Percentiles rank a stretch among this genome's conserved stretches.
Conservation (phyloP, 441 rosid genomes). For the Gossypium armourianum region DNA sequence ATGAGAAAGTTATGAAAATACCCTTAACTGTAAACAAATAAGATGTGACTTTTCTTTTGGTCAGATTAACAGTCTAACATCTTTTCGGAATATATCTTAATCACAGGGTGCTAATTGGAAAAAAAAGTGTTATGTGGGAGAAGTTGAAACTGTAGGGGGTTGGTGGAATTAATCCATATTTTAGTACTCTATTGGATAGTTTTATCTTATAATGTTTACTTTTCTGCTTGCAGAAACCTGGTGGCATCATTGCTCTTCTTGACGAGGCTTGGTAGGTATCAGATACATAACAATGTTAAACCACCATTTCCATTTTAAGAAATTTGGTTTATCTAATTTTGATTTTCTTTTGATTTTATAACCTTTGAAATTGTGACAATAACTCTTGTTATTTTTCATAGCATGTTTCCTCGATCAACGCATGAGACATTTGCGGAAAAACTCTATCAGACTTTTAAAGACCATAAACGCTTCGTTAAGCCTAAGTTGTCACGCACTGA, state of each 20-base stretch:
- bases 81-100: background rate
- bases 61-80: background rate
- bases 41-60: background rate
- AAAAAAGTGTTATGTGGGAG: background rate
- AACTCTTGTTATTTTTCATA: slow-evolving; percentile 28
- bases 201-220: slow-evolving; percentile 21
- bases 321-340: background rate
- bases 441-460: slow-evolving; percentile 88
- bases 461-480: slow-evolving; percentile 78
- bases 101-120: background rate
- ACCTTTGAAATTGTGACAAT: slow-evolving; percentile 10
- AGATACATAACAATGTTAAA: background rate
- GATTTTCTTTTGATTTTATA: background rate
- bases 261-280: slow-evolving; percentile 91
- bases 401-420: slow-evolving; percentile 97
- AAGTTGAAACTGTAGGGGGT: background rate
- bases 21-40: background rate
- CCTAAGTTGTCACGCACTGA: slow-evolving; percentile 85
- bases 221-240: slow-evolving; percentile 76
- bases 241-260: slow-evolving; percentile 88
- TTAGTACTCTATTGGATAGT: background rate
- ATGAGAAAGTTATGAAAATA: background rate
- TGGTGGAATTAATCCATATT: background rate
- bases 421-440: slow-evolving; percentile 82
- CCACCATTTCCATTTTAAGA: slow-evolving; percentile 3